These are phyloP conservation scores for Phanerochaete carnosa DNA, from an alignment of 768 basidiomycete genomes.

Conservation along the genomic window DNA sequence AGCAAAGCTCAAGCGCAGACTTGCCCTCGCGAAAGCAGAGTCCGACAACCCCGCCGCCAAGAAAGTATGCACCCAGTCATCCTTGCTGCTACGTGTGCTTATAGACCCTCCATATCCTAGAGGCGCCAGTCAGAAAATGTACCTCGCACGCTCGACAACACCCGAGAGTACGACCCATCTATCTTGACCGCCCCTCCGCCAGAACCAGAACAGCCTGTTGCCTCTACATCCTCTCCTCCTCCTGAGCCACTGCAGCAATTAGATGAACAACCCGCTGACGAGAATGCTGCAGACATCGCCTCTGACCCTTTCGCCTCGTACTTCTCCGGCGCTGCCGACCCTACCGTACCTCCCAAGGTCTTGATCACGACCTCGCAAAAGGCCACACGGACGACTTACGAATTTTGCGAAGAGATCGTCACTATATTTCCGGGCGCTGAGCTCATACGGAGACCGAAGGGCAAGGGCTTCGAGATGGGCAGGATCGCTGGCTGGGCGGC, in stretches of 20 bases:
- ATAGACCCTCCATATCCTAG: slow-evolving; percentile 33
- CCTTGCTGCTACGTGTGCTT: not conserved
- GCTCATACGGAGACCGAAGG: slow-evolving; percentile 81
- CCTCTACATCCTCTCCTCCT: slow-evolving; percentile 30
- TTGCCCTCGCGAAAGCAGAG: slow-evolving; percentile 77
- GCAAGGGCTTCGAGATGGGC: slow-evolving; percentile 88
- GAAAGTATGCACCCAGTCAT: slow-evolving; percentile 47
- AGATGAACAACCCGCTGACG: slow-evolving; percentile 38
- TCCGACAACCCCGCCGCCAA: slow-evolving; percentile 71
- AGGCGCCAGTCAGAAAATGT: slow-evolving; percentile 83
- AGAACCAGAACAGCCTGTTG: slow-evolving; percentile 15
- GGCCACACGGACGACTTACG: slow-evolving; percentile 85
- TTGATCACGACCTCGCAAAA: slow-evolving; percentile 89
- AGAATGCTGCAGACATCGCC: slow-evolving; percentile 64
- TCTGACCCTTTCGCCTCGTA: slow-evolving; percentile 78
- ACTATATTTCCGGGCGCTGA: slow-evolving; percentile 91
- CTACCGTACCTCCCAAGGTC: slow-evolving; percentile 76
- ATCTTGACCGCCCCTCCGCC: slow-evolving; percentile 53
- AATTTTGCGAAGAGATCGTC: slow-evolving; percentile 89
- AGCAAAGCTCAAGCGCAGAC: slow-evolving; percentile 74
- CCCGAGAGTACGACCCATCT: slow-evolving; percentile 78
- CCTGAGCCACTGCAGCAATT: slow-evolving; percentile 11
- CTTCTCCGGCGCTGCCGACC: slow-evolving; percentile 65
- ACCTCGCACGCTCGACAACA: slow-evolving; percentile 91
- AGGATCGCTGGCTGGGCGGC: slow-evolving; percentile 92